Evolutionary conservation across 371 early-diverging fungal genomes (phyloP).

Genomic region (Syncephalis fuscata): DNA sequence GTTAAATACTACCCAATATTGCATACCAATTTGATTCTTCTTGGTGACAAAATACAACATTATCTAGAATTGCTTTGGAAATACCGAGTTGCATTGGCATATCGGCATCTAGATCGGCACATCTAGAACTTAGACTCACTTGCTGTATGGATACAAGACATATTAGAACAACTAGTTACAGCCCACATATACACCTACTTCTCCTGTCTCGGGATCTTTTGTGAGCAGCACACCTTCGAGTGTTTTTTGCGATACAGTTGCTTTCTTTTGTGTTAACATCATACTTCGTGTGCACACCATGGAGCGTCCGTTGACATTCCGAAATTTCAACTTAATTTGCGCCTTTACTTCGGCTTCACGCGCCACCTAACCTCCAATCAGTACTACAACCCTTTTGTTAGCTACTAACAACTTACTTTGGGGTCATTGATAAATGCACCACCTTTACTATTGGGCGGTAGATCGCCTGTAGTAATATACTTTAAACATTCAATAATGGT

Average conservation of each 20-base stretch:
- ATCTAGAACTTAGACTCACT: slow-evolving; percentile 56
- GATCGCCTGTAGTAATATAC: slow-evolving; percentile 92
- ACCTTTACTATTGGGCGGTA: slow-evolving; percentile 89
- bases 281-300: slow-evolving; percentile 73
- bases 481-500: slow-evolving; percentile 98
- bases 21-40: slow-evolving; percentile 93
- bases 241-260: slow-evolving; percentile 52
- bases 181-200: slow-evolving; percentile 20
- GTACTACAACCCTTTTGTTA: not conserved
- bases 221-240: slow-evolving; percentile 65
- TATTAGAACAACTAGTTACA: not conserved
- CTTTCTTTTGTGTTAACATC: slow-evolving; percentile 53
- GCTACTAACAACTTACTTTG: slow-evolving; percentile 36
- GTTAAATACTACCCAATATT: not conserved
- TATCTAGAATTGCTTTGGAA: slow-evolving; percentile 86
- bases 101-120: slow-evolving; percentile 79
- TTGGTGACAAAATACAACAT: slow-evolving; percentile 99
- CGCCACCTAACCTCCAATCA: slow-evolving; percentile 38
- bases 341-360: slow-evolving; percentile 80
- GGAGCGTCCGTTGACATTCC: slow-evolving; percentile 49
- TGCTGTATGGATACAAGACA: slow-evolving; percentile 22
- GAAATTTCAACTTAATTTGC: slow-evolving; percentile 84
- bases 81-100: slow-evolving; percentile 80
- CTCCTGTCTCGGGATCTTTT: slow-evolving; percentile 36
- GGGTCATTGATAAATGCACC: slow-evolving; percentile 97